A percentile compares a stretch with the other conserved stretches of the same genome.
Evolutionary conservation across 176 grass and related monocot genomes (phyloP).

Genomic region (Bonia amplexicaulis): DNA sequence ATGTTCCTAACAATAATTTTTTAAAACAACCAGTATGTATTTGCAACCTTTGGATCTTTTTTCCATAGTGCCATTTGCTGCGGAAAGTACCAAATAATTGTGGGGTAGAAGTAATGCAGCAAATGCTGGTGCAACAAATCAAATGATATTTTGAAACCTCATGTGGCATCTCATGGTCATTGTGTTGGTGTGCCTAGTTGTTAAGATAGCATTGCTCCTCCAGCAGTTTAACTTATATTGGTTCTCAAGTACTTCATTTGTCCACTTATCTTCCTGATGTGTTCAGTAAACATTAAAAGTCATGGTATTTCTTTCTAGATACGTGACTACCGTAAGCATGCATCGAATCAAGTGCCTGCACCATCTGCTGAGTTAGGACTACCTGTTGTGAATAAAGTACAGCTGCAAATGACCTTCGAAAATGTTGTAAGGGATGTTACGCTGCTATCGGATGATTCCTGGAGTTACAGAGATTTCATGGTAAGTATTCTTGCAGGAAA

Average conservation of each 20-base stretch:
- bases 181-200: constrained; percentile 5
- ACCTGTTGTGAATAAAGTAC: constrained; percentile 76
- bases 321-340: constrained; percentile 62
- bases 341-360: constrained; percentile 45
- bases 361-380: constrained; percentile 47
- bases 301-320: constrained; percentile 50
- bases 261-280: background rate
- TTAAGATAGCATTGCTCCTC: background rate
- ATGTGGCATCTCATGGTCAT: background rate
- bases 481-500: constrained; percentile 44
- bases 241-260: background rate
- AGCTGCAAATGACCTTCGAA: constrained; percentile 84
- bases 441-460: constrained; percentile 88
- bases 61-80: background rate
- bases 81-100: background rate
- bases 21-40: background rate
- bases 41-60: background rate
- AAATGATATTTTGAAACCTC: background rate
- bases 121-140: background rate
- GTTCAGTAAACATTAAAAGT: background rate
- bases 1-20: background rate
- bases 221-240: background rate
- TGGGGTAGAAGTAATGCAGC: background rate
- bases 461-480: constrained; percentile 96
- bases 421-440: constrained; percentile 94